Evolutionary conservation across 2,329 filamentous ascomycete genomes (phyloP).

Genomic region (Didymella segeticola): DNA sequence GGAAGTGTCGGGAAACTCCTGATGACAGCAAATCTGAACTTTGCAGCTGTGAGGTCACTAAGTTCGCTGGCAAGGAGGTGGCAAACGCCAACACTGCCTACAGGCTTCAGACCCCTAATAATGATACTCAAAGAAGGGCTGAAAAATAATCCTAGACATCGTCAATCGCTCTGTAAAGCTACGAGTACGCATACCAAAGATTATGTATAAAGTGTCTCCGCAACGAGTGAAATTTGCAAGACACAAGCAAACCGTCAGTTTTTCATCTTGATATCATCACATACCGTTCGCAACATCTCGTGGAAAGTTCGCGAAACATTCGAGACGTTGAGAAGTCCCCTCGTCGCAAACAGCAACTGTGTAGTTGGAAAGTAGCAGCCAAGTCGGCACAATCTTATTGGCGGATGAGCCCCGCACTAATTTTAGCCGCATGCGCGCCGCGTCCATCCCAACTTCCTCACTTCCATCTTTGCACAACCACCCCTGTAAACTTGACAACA

Average conservation of each 20-base stretch:
- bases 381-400: conserved; percentile 6
- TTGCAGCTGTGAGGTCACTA: background rate
- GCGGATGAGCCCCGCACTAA: conserved; percentile 17
- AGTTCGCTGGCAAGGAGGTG: background rate
- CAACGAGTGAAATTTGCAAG: background rate
- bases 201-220: too few species aligned
- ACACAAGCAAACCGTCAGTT: background rate
- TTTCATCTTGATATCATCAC: background rate
- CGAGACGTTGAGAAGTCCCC: background rate
- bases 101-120: background rate
- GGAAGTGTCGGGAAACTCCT: background rate
- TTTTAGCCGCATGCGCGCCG: conserved; percentile 13
- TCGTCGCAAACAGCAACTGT: background rate
- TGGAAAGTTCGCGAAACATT: background rate
- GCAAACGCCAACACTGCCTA: background rate
- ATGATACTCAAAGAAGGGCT: background rate
- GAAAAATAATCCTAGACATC: too few species aligned
- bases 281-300: background rate
- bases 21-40: background rate
- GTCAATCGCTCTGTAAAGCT: too few species aligned
- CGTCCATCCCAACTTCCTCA: conserved; percentile 23
- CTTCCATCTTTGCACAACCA: conserved; percentile 1
- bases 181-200: too few species aligned
- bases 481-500: conserved; percentile 11
- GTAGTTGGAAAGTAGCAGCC: background rate